phyloP scores from a whole-genome alignment of 257 asterid species.

The Galeopsis tetrahit region DNA sequence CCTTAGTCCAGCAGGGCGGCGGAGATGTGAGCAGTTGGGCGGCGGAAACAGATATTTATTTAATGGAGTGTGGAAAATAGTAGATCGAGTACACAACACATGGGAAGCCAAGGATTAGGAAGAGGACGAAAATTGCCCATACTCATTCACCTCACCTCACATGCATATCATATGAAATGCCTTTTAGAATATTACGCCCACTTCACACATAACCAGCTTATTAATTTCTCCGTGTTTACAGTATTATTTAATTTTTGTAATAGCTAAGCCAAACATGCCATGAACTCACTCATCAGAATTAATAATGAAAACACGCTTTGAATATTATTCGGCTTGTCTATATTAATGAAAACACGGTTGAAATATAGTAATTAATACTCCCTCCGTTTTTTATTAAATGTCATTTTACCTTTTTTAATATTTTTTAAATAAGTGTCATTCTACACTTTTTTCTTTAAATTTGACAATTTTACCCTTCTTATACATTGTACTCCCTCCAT shows the following conservation, averaged over 20 bases:
- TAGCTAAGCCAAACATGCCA: constrained; percentile 16
- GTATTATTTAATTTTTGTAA: not conserved
- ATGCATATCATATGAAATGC: constrained; percentile 20
- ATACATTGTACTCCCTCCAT: too few species aligned
- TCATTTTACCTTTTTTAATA: too few species aligned
- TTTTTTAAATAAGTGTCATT: too few species aligned
- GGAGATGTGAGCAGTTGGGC: constrained; percentile 17
- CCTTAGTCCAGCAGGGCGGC: not conserved
- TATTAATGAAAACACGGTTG: not conserved
- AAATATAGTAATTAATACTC: too few species aligned
- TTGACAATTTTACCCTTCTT: too few species aligned
- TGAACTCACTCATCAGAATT: not conserved
- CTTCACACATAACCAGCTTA: not conserved
- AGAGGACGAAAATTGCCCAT: constrained; percentile 11
- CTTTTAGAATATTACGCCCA: not conserved
- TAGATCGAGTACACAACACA: constrained; percentile 17
- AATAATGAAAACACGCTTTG: too few species aligned
- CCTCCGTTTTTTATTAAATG: too few species aligned
- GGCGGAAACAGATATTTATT: not conserved
- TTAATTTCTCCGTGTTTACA: not conserved
- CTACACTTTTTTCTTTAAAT: too few species aligned
- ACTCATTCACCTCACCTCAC: not conserved
- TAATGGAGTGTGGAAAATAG: not conserved
- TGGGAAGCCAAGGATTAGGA: constrained; percentile 14
- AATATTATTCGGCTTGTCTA: too few species aligned